Evolutionary conservation across 2,329 filamentous ascomycete species (phyloP).

Genomic region (Fusarium falciforme): DNA sequence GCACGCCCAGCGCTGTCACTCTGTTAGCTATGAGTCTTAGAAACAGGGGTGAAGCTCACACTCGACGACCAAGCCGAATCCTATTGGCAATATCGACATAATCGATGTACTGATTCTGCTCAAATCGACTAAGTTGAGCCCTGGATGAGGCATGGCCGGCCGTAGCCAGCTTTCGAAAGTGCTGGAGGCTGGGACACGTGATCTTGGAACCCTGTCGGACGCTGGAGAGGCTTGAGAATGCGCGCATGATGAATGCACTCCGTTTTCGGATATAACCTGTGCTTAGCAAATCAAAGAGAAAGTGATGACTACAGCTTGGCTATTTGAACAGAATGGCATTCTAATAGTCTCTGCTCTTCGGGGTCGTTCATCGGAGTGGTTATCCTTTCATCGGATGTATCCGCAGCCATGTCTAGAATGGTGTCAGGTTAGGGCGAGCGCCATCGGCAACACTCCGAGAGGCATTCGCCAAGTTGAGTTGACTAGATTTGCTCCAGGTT

Average conservation of each 20-base stretch:
- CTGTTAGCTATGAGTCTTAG: neutral
- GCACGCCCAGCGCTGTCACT: neutral
- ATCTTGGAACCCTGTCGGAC: neutral
- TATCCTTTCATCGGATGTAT: neutral
- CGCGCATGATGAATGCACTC: neutral
- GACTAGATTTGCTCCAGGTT: neutral
- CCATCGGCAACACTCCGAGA: neutral
- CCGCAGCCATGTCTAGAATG: neutral
- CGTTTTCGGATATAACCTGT: neutral
- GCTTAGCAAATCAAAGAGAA: neutral
- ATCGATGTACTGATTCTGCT: neutral
- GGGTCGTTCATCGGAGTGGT: neutral
- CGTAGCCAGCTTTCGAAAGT: neutral
- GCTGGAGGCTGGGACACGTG: neutral
- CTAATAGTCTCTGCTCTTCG: neutral
- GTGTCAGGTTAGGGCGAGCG: neutral
- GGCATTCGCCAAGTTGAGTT: neutral
- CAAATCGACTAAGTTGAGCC: neutral
- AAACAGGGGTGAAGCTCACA: neutral
- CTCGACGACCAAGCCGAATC: neutral
- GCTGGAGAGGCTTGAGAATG: neutral
- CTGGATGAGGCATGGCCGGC: neutral
- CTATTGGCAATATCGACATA: neutral
- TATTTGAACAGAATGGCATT: neutral
- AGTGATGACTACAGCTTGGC: neutral